Evolutionary conservation across 345 rosid species (phyloP).

Genomic region (Pistacia vera): DNA sequence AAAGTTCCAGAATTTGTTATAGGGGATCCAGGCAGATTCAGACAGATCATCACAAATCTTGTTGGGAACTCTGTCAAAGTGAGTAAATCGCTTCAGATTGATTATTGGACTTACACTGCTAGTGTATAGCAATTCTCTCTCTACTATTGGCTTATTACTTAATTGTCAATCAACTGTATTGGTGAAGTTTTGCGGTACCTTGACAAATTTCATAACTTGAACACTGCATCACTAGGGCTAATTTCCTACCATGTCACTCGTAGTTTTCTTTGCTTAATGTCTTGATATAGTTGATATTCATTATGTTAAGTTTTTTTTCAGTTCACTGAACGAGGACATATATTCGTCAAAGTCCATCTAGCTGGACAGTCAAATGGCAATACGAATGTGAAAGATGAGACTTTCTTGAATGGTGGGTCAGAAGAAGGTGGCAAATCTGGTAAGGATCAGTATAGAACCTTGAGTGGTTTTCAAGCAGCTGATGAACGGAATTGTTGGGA

Average conservation of each 20-base stretch:
- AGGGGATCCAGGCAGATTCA: slow-evolving; percentile 97
- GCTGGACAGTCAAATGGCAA: slow-evolving; percentile 55
- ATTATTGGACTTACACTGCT: not conserved
- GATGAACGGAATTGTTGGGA: slow-evolving; percentile 91
- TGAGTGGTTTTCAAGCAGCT: slow-evolving; percentile 92
- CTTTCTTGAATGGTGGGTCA: slow-evolving; percentile 50
- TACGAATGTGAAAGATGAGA: slow-evolving; percentile 37
- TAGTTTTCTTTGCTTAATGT: slow-evolving; percentile 4
- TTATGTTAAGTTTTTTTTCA: slow-evolving; percentile 30
- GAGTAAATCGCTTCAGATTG: slow-evolving; percentile 29
- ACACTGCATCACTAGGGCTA: not conserved
- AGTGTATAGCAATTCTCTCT: not conserved
- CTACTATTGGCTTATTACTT: not conserved
- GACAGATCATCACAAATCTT: slow-evolving; percentile 93
- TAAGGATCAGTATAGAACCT: slow-evolving; percentile 53
- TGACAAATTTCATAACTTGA: not conserved
- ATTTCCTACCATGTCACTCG: not conserved
- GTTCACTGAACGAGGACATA: slow-evolving; percentile 97
- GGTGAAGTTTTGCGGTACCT: not conserved
- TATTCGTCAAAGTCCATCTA: slow-evolving; percentile 86
- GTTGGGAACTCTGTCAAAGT: slow-evolving; percentile 98
- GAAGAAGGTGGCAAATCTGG: slow-evolving; percentile 39
- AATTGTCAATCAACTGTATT: not conserved
- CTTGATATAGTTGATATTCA: slow-evolving; percentile 12
- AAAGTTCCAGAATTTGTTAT: slow-evolving; percentile 81